Evolutionary conservation across 164 flowering plant species (phyloP).

Genomic region (Chimonanthus salicifolius): DNA sequence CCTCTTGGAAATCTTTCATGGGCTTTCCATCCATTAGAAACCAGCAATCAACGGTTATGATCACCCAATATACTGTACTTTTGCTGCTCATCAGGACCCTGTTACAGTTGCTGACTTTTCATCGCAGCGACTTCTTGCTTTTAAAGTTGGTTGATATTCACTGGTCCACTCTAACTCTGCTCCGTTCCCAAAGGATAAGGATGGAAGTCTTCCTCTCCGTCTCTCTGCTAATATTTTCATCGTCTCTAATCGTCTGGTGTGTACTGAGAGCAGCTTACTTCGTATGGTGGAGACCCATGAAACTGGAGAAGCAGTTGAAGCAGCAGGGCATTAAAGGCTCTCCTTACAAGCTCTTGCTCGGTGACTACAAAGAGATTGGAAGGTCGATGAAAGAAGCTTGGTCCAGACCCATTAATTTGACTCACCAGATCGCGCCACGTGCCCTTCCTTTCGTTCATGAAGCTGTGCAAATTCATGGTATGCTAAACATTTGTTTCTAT

Average conservation of each 20-base stretch:
- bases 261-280: background rate
- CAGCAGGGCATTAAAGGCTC: conserved; percentile 9
- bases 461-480: conserved; percentile 36
- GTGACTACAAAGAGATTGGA: conserved; percentile 6
- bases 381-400: conserved; percentile 7
- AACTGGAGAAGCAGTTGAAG: conserved; percentile 9
- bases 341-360: conserved; percentile 10
- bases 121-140: no score
- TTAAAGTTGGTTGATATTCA: no score
- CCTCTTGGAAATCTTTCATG: no score
- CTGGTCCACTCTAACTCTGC: no score
- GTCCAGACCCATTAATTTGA: conserved; percentile 8
- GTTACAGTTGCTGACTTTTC: no score
- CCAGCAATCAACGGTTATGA: no score
- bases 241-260: background rate
- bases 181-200: background rate
- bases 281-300: conserved; percentile 14
- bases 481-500: background rate
- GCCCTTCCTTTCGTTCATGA: conserved; percentile 10
- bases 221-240: background rate
- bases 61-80: no score
- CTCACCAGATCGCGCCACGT: conserved; percentile 10
- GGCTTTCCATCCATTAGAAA: no score
- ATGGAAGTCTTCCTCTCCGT: background rate
- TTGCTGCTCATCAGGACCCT: no score